phyloP scores from a whole-genome alignment of 208 protist species.

The Angomonas desouzai region DNA sequence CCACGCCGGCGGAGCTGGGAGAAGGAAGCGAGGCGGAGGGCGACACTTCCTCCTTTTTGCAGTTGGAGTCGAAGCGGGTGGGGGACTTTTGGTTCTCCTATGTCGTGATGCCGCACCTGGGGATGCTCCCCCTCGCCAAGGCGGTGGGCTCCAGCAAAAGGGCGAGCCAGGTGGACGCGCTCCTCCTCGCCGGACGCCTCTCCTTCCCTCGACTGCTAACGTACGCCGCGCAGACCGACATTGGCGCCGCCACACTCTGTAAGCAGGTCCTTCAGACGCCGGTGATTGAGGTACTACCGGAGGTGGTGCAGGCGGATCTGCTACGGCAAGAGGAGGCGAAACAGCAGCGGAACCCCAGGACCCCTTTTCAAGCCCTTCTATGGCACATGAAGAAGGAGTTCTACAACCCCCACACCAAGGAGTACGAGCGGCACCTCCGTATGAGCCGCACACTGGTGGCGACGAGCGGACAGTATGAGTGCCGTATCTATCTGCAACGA shows the following conservation, averaged over 20 bases:
- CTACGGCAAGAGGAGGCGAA: slow-evolving; percentile 21
- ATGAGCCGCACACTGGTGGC: slow-evolving; percentile 40
- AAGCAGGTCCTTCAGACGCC: slow-evolving; percentile 48
- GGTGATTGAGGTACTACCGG: slow-evolving; percentile 61
- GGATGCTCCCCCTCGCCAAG: slow-evolving; percentile 54
- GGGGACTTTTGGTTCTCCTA: slow-evolving; percentile 79
- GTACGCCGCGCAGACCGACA: slow-evolving; percentile 45
- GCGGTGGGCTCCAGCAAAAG: slow-evolving; percentile 61
- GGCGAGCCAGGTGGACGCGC: slow-evolving; percentile 41
- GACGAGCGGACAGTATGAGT: slow-evolving; percentile 45
- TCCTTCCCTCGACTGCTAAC: slow-evolving; percentile 65
- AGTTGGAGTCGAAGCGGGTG: slow-evolving; percentile 40
- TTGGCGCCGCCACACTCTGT: slow-evolving; percentile 38
- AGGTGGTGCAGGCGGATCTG: slow-evolving; percentile 34
- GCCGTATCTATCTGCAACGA: slow-evolving; percentile 65
- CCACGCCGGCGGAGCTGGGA: not conserved
- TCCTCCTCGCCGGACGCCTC: slow-evolving; percentile 64
- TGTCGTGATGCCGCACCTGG: slow-evolving; percentile 45
- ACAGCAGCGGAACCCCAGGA: not conserved
- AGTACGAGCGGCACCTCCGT: slow-evolving; percentile 38
- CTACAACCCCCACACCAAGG: slow-evolving; percentile 9
- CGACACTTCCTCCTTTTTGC: slow-evolving; percentile 19
- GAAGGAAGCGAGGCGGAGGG: not conserved
- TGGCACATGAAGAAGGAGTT: slow-evolving; percentile 34
- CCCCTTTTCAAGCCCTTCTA: slow-evolving; percentile 28